Evolutionary conservation across 495 filamentous ascomycete genomes (phyloP).

Genomic region (Penicillium egyptiacum): DNA sequence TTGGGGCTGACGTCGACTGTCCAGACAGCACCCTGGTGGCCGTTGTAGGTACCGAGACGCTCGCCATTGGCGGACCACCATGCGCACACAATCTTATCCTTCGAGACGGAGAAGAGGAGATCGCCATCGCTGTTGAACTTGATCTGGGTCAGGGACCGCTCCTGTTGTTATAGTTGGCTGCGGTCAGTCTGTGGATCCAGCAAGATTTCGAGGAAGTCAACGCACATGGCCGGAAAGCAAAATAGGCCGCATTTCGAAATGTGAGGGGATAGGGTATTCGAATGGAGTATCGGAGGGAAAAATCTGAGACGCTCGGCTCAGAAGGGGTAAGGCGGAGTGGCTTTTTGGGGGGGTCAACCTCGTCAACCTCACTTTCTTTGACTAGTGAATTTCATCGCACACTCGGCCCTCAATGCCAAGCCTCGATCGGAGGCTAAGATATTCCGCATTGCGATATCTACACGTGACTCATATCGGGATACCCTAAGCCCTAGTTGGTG

Average conservation of each 20-base stretch:
- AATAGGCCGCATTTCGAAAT: conserved; percentile 81
- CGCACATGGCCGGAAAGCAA: conserved; percentile 88
- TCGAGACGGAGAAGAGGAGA: conserved; percentile 93
- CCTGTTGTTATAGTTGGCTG: conserved; percentile 45
- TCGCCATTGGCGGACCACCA: conserved; percentile 96
- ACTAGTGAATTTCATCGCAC: conserved; percentile 52
- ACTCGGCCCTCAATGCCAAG: conserved; percentile 45
- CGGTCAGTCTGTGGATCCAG: conserved; percentile 29
- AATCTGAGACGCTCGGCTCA: conserved; percentile 23
- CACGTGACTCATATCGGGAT: conserved; percentile 30
- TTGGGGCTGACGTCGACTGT: conserved; percentile 97
- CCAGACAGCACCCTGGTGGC: conserved; percentile 97
- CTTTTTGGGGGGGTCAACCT: conserved; percentile 40
- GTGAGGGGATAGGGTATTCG: conserved; percentile 16
- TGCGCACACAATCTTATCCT: conserved; percentile 94
- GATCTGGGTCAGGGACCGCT: conserved; percentile 97
- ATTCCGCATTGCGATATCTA: conserved; percentile 29
- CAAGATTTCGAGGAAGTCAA: conserved; percentile 21
- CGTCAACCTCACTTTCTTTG: conserved; percentile 41
- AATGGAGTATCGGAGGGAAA: conserved; percentile 21
- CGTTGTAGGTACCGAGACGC: conserved; percentile 91
- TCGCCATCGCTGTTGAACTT: conserved; percentile 97
- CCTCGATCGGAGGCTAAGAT: conserved; percentile 21
- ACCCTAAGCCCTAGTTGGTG: conserved; percentile 28
- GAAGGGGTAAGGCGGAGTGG: conserved; percentile 38